Evolutionary conservation across 2,329 filamentous ascomycete genomes (phyloP), one percentile per base, ranked within the genome.

Genomic region (Xylaria sp.): DNA sequence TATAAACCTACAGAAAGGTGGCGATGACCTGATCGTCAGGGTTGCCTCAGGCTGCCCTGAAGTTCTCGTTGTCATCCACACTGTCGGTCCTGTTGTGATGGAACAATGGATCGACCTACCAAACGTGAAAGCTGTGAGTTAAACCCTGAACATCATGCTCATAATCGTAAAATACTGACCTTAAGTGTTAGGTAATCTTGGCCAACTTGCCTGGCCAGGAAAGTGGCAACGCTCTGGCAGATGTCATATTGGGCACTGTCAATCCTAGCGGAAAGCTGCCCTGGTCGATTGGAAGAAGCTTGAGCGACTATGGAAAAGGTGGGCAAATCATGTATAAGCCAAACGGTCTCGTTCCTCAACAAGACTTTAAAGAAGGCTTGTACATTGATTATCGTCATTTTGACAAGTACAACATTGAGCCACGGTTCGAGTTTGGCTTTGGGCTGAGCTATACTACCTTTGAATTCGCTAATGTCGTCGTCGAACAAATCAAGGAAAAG

Each of bases 331-430:
- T 94, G 72, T 93, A 91, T 76, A 82, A 89, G 58, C 88, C 91
- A 0, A 92, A 93, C 73, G 88, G 86, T 18, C 82, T 92, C 3
- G 84, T 91, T 1, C 93, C 94, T 0, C 93, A 97, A 77, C 93
- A 97, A 74, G 90, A 93, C 72, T 97, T 96, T 78, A 86, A 85
- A 0, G 93, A 97, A 77, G 93, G 93, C 0, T 82, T 97, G 0
- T 94, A 94, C 77, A 90, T 97, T 73, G 95, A 98, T 82, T 97
- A 98, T 81, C 90, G 94, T 13, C 88, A 94, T 80, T 94, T 98
- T 74, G 94, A 97, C 83, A 92, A 91, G 77, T 81, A 91, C 64
- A 84, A 86, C 66, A 90, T 96, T 69, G 84, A 85, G 5, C 94
- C 94, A 0, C 91, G 92, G 0, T 98, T 91, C 77, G 92, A 93